Evolutionary conservation across 148 eudicot species (phyloP), one percentile per base, ranked within the genome.

Genomic region (Suaeda aralocaspica): DNA sequence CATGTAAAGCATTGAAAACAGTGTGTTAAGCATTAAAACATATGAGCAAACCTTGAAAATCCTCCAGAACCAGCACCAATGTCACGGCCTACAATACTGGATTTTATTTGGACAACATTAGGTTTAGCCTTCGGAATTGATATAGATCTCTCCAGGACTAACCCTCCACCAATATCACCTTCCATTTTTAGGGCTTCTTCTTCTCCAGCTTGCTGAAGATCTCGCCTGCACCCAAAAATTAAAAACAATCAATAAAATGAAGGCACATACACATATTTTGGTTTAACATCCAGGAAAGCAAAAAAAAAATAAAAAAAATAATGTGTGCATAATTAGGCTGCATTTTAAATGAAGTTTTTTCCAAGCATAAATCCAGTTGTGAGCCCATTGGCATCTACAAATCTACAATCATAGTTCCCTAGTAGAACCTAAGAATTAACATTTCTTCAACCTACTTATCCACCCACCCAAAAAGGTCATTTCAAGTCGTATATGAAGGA

Each of bases 51-150:
- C 99, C 99, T 95, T 68, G 99, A 95, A 84, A 76, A 95, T 72
- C 97, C 99, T 74, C 97, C 97, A 67, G 99, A 95, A 62, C 99
- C 97, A 77, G 99, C 99, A 81, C 97, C 99, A 79, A 95, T 90
- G 42, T 76, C 86, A 33, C 90, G 87, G 31, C 92, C 97, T 61
- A 89, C 68, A 74, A 95, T 89, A 72, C 83, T 79, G 6, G 99
- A 95, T 45, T 86, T 79, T 56, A 95, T 87, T 34, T 64, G 77
- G 69, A 94, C 58, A 69, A 84, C 66, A 26, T 79, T 87, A 28
- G 77, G 76, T 51, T 80, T 69, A 68, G 85, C 79, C 76, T 81
- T 76, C 8, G 90, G 82, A 64, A 94, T 65, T 26, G 82, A 81
- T 74, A 94, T 89, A 50, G 73, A 59, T 45, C 97, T 84, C 70